These are phyloP conservation scores for Coemansia sp. DNA, from an alignment of 192 early-diverging fungal species.

Conservation along the genomic window DNA sequence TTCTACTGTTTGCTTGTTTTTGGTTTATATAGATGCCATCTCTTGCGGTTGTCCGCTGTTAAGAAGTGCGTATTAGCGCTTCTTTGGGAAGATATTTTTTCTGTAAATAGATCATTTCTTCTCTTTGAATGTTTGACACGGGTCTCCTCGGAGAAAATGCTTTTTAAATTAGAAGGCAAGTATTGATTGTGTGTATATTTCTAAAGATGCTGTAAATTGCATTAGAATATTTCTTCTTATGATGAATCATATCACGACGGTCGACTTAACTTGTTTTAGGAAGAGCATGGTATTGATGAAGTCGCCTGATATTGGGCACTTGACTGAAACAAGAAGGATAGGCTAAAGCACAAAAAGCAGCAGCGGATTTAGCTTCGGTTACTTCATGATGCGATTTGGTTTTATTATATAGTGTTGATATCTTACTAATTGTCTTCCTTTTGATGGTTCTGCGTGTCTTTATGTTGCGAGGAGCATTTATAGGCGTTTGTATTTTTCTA, in stretches of 20 bases:
- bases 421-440: too few relatives aligned
- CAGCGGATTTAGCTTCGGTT: too few relatives aligned
- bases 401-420: too few relatives aligned
- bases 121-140: background rate
- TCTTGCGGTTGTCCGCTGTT: background rate
- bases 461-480: too few relatives aligned
- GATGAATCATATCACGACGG: conserved; percentile 56
- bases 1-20: background rate
- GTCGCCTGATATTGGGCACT: conserved; percentile 48
- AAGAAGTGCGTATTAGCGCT: background rate
- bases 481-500: too few relatives aligned
- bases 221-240: conserved; percentile 9
- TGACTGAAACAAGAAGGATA: conserved; percentile 21
- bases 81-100: background rate
- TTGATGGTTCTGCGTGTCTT: too few relatives aligned
- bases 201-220: background rate
- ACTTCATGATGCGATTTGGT: too few relatives aligned
- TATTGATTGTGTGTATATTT: background rate
- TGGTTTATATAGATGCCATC: background rate
- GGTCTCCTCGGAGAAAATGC: background rate
- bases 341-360: background rate
- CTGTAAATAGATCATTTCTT: background rate
- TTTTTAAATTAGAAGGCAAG: conserved; percentile 16
- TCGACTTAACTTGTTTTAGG: conserved; percentile 52
- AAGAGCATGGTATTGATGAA: conserved; percentile 49